Base-by-base conservation (phyloP, 129 eudicot species). In the Saussurea involucrata region DNA sequence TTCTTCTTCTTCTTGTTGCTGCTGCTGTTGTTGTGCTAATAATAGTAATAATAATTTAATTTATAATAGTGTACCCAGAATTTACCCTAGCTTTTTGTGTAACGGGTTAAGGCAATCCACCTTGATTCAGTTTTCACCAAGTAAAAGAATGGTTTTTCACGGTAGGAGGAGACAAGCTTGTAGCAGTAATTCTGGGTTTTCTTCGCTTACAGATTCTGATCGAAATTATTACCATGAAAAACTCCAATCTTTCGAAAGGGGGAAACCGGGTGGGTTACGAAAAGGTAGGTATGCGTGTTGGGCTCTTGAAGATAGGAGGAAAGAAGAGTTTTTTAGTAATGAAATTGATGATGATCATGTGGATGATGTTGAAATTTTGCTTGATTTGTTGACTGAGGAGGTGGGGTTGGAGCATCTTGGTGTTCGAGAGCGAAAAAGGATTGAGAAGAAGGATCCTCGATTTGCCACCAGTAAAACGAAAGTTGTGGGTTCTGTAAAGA, bases 361-460 rank as follows among this genome's bases (percentile, higher is more conserved):
- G 69, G 65, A 61, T 66, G 90, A 86, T 63, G 96, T 86, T 13
- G 98, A 89, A 68, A 88, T 78, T 22, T 58, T 95, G 86, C 93
- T 91, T 80, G 87, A 87, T 78, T 85, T 95, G 94, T 74, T 95
- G 86, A 83, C 77, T 82, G 97, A 88, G 90, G 96, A 91, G 61
- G 81, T 79, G 22, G 80, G 78, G 13, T 85, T 85, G 75, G 90
- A 79, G 82, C 72, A 77, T 72, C 66, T 83, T 53, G 84, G 57
- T 78, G 86, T 86, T 69, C 72, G 76, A 28, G 83, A 77, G 76
- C 87, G 85, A 63, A 85, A 72, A 68, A 70, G 57, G 53, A 37
- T 84, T 72, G 80, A 68, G 40, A 76, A 84, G 73, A 80, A 81
- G 57, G 85, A 58, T 49, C 24, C 77, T 17, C 63, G 66, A 36